A percentile compares a stretch with the other conserved stretches of the same genome.
These are phyloP conservation scores for Pestalotiopsis sp. DNA, from an alignment of 2,329 filamentous ascomycete genomes.

Conservation along the genomic window DNA sequence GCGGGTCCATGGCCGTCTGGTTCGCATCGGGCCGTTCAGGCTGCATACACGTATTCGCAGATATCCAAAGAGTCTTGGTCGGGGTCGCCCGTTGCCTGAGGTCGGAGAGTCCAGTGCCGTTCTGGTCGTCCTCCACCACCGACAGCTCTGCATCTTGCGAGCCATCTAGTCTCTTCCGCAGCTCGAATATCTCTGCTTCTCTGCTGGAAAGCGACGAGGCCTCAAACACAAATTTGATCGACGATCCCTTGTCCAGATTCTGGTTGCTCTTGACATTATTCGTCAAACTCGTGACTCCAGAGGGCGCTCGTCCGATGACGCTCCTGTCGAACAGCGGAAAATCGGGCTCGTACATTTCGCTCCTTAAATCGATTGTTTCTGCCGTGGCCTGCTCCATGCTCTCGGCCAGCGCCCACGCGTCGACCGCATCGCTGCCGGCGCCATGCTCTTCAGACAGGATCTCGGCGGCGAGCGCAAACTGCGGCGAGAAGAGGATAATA, in stretches of 20 bases:
- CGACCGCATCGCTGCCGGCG: conserved; percentile 15
- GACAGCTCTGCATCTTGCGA: conserved; percentile 14
- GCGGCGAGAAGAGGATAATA: conserved; percentile 57
- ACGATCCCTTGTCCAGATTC: conserved; percentile 63
- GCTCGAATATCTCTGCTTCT: conserved; percentile 21
- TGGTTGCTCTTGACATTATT: conserved; percentile 65
- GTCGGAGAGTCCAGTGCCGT: conserved; percentile 19
- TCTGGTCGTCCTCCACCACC: conserved; percentile 18
- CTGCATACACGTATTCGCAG: conserved; percentile 82
- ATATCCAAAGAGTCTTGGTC: conserved; percentile 68
- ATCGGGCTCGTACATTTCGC: conserved; percentile 54
- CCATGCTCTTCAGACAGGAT: conserved; percentile 19
- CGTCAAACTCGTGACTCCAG: conserved; percentile 48
- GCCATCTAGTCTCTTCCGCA: conserved; percentile 20
- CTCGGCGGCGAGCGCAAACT: conserved; percentile 64
- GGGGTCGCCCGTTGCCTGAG: conserved; percentile 27
- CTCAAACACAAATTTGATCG: conserved; percentile 64
- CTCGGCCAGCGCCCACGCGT: conserved; percentile 21
- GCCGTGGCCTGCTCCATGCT: conserved; percentile 14
- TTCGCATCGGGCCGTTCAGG: conserved; percentile 53
- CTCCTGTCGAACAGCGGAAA: conserved; percentile 62
- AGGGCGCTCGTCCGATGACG: conserved; percentile 62
- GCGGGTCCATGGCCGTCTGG: conserved; percentile 48
- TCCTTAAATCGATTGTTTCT: conserved; percentile 19
- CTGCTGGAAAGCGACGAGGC: conserved; percentile 51